Percentiles rank a stretch among this genome's conserved stretches.
Conservation (phyloP, 2,329 filamentous ascomycete species). For the Domatiomyces globalis region DNA sequence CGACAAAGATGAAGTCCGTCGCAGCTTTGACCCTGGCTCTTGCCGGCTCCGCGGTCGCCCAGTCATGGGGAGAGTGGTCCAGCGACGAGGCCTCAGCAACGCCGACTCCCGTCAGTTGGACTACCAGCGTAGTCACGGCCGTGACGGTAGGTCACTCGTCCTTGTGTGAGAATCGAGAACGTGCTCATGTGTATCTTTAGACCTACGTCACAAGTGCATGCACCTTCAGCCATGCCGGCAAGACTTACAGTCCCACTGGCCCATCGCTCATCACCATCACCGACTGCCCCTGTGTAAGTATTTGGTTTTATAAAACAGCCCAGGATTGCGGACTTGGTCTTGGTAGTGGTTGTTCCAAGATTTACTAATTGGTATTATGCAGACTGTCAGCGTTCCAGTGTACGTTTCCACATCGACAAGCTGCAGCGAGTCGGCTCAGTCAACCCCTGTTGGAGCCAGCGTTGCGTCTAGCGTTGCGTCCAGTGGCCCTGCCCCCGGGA, state of each 20-base stretch:
- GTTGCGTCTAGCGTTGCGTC: conserved; percentile 1
- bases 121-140: conserved; percentile 16
- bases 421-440: conserved; percentile 8
- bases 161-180: not conserved
- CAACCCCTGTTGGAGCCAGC: conserved; percentile 1
- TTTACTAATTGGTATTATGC: not conserved
- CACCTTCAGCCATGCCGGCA: conserved; percentile 14
- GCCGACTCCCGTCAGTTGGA: conserved; percentile 5
- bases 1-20: not conserved
- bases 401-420: conserved; percentile 16
- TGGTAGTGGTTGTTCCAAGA: no score
- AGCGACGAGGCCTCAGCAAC: conserved; percentile 4
- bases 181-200: not conserved
- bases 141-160: conserved; percentile 6
- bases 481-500: conserved; percentile 3
- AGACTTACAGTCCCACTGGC: conserved; percentile 17
- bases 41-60: conserved; percentile 4
- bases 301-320: no score
- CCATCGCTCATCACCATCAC: conserved; percentile 20
- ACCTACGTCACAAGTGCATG: conserved; percentile 17
- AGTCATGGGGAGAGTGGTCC: conserved; percentile 13
- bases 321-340: no score
- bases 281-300: conserved; percentile 16
- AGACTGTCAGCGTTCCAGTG: conserved; percentile 17
- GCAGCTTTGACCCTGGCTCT: not conserved